A percentile compares a stretch with the other conserved stretches of the same genome.
These are phyloP conservation scores for Sarocladiaceae sp. DNA, from an alignment of 2,329 filamentous ascomycete genomes.

Conservation along the genomic window DNA sequence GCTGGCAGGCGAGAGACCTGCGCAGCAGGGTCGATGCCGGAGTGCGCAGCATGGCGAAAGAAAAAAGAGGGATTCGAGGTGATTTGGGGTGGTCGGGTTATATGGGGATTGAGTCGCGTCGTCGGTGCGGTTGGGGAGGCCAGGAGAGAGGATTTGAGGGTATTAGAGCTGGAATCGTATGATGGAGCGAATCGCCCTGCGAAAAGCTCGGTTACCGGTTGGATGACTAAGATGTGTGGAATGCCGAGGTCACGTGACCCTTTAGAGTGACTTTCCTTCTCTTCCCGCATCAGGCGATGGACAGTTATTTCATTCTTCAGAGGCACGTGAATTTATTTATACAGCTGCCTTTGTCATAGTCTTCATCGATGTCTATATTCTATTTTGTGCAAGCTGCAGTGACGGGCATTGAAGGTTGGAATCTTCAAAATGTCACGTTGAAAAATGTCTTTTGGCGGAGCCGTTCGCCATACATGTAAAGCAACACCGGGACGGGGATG, in stretches of 20 bases:
- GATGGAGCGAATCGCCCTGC: constrained; percentile 4
- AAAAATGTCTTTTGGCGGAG: constrained; percentile 17
- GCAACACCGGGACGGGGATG: constrained; percentile 30
- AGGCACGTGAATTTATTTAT: too few relatives aligned
- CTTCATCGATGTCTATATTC: too few relatives aligned
- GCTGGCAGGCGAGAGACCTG: constrained; percentile 31
- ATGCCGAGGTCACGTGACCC: constrained; percentile 8
- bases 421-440: not conserved
- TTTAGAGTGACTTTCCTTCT: too few relatives aligned
- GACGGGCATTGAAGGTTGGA: too few relatives aligned
- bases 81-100: not conserved
- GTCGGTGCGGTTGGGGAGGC: constrained; percentile 3
- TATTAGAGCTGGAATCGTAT: constrained; percentile 9
- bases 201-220: constrained; percentile 8
- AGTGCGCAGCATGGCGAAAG: constrained; percentile 41
- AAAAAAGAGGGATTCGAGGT: not conserved
- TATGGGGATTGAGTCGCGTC: constrained; percentile 4
- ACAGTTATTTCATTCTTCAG: too few relatives aligned
- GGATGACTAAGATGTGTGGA: constrained; percentile 2
- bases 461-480: constrained; percentile 34
- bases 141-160: constrained; percentile 9
- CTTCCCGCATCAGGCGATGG: too few relatives aligned
- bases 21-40: constrained; percentile 47
- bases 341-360: too few relatives aligned
- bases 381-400: too few relatives aligned